These are phyloP conservation scores for Alternaria triticina DNA, from an alignment of 2,329 filamentous ascomycete species.

Conservation along the genomic window DNA sequence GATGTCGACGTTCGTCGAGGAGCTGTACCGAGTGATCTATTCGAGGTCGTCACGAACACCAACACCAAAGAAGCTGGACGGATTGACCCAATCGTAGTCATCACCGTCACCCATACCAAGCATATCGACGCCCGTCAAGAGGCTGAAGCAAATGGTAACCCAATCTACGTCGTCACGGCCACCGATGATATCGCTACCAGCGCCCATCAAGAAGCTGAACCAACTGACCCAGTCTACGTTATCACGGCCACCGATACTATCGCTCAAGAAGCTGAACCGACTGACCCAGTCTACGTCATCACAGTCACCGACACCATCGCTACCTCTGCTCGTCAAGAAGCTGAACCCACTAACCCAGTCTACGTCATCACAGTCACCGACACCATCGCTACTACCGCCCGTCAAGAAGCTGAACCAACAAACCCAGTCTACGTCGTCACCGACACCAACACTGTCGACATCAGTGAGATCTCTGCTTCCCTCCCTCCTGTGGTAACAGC, in stretches of 20 bases:
- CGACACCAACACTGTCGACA: too few species aligned
- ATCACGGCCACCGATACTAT: background rate
- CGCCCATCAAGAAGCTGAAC: background rate
- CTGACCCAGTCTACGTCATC: background rate
- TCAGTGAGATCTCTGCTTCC: too few species aligned
- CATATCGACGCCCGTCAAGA: background rate
- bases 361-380: background rate
- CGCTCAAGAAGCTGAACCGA: background rate
- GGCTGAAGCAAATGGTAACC: background rate
- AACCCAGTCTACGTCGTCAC: too few species aligned
- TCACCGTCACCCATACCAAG: background rate
- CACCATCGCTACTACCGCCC: too few species aligned
- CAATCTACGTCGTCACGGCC: background rate
- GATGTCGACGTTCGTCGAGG: background rate
- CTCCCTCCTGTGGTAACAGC: too few species aligned
- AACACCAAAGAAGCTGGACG: background rate
- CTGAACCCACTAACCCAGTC: background rate
- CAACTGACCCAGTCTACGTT: background rate
- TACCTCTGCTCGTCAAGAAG: background rate
- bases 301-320: background rate
- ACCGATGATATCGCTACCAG: background rate
- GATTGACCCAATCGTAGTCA: background rate
- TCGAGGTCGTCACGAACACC: background rate
- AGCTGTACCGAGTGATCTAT: background rate
- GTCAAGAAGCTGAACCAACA: too few species aligned